A percentile compares a stretch with the other conserved stretches of the same genome.
These are phyloP conservation scores for Biscogniauxia mediterranea DNA, from an alignment of 2,329 filamentous ascomycete species.

Conservation along the genomic window DNA sequence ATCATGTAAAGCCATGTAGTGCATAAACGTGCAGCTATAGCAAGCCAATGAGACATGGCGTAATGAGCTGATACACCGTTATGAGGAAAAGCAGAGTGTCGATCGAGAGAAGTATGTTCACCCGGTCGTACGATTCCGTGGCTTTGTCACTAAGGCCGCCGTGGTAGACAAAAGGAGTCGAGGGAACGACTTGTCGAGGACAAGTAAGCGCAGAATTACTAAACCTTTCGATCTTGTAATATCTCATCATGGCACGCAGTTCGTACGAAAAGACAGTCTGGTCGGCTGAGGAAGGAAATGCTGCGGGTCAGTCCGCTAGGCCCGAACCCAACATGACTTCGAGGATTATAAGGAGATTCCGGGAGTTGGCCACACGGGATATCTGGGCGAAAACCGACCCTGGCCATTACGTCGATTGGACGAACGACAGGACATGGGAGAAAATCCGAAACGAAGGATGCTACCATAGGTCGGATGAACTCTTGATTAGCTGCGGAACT, in stretches of 20 bases:
- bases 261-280: conserved; percentile 16
- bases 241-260: conserved; percentile 19
- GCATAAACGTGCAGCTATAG: too few relatives aligned
- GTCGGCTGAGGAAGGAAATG: conserved; percentile 13
- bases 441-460: conserved; percentile 28
- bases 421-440: conserved; percentile 28
- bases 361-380: conserved; percentile 20
- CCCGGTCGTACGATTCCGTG: too few relatives aligned
- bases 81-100: too few relatives aligned
- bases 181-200: conserved; percentile 1
- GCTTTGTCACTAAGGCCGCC: too few relatives aligned
- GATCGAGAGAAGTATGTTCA: too few relatives aligned
- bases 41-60: too few relatives aligned
- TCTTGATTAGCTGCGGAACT: conserved; percentile 47
- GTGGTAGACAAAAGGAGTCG: too few relatives aligned
- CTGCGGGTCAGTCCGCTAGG: conserved; percentile 9
- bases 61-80: too few relatives aligned
- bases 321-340: conserved; percentile 9
- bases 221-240: too few relatives aligned
- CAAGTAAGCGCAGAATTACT: background rate
- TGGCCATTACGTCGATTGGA: conserved; percentile 26
- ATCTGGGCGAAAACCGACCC: conserved; percentile 24
- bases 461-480: conserved; percentile 41
- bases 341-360: conserved; percentile 20
- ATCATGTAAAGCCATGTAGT: too few relatives aligned